Conservation (phyloP, 169 alveolate genomes). For the Plasmodium adleri region DNA sequence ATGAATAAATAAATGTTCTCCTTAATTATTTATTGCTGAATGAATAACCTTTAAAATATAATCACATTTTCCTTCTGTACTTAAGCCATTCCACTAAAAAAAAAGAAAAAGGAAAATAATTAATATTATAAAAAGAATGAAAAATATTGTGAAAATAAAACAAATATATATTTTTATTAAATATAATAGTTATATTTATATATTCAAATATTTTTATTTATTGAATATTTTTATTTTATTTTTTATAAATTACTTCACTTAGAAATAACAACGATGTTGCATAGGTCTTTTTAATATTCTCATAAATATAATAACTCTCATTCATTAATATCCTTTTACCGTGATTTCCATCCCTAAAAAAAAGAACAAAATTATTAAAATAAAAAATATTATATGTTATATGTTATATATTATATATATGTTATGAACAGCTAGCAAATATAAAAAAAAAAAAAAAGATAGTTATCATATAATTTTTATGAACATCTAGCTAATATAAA, state of each 20-base stretch:
- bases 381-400: background rate
- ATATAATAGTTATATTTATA: too few species aligned
- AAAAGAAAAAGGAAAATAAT: conserved; percentile 18
- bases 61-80: conserved; percentile 66
- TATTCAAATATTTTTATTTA: background rate
- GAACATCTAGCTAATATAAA: too few species aligned
- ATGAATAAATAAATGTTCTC: conserved; percentile 20
- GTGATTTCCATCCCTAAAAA: conserved; percentile 27
- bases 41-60: conserved; percentile 50
- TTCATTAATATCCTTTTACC: conserved; percentile 44
- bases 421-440: background rate
- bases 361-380: conserved; percentile 1
- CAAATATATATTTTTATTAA: too few species aligned
- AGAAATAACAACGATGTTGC: conserved; percentile 66
- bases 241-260: conserved; percentile 62
- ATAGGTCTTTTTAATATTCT: conserved; percentile 70
- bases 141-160: too few species aligned
- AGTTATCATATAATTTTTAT: too few species aligned
- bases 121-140: conserved; percentile 1
- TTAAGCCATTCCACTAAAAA: conserved; percentile 69
- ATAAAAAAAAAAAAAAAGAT: background rate
- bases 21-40: conserved; percentile 36
- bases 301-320: conserved; percentile 68
- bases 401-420: background rate
- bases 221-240: background rate